Percentiles rank a stretch among this genome's conserved stretches.
Conservation (phyloP, 163 green algal species). For the Prototheca wickerhamii region DNA sequence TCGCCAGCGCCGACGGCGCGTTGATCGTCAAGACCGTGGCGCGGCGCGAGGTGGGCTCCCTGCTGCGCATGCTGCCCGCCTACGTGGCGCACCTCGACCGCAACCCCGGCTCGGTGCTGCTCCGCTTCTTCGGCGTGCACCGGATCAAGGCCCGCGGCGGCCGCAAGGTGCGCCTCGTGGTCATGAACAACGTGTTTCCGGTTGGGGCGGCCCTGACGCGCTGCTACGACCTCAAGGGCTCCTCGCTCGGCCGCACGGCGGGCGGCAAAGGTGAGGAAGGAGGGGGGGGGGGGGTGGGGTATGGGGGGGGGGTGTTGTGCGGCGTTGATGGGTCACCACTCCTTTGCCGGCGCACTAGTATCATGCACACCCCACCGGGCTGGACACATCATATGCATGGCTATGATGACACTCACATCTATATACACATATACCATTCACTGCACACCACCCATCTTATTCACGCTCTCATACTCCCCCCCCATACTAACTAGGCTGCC, state of each 20-base stretch:
- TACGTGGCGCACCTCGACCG: slow-evolving; percentile 18
- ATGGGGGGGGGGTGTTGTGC: background rate
- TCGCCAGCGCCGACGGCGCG: slow-evolving; percentile 55
- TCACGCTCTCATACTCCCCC: too few relatives aligned
- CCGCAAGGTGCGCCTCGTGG: slow-evolving; percentile 85
- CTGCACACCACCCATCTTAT: too few relatives aligned
- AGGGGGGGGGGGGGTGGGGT: too few relatives aligned
- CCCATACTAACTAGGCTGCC: too few relatives aligned
- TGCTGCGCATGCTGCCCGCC: slow-evolving; percentile 20
- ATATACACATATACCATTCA: too few relatives aligned
- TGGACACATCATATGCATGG: too few relatives aligned
- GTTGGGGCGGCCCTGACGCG: slow-evolving; percentile 75
- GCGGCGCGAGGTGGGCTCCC: slow-evolving; percentile 27
- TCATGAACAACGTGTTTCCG: slow-evolving; percentile 95
- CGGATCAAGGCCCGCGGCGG: slow-evolving; percentile 25
- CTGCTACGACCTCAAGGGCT: slow-evolving; percentile 90
- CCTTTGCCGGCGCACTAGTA: slow-evolving; percentile 4
- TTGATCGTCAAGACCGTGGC: slow-evolving; percentile 46
- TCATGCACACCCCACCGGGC: slow-evolving; percentile 19
- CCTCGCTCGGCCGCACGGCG: slow-evolving; percentile 40
- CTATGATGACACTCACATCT: too few relatives aligned
- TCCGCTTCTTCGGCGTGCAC: slow-evolving; percentile 35
- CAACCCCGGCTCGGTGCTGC: slow-evolving; percentile 22
- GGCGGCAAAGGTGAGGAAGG: too few relatives aligned
- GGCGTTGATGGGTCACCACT: background rate